Base-by-base conservation (phyloP, 805 yeast genomes). In the Hanseniaspora occidentalis region DNA sequence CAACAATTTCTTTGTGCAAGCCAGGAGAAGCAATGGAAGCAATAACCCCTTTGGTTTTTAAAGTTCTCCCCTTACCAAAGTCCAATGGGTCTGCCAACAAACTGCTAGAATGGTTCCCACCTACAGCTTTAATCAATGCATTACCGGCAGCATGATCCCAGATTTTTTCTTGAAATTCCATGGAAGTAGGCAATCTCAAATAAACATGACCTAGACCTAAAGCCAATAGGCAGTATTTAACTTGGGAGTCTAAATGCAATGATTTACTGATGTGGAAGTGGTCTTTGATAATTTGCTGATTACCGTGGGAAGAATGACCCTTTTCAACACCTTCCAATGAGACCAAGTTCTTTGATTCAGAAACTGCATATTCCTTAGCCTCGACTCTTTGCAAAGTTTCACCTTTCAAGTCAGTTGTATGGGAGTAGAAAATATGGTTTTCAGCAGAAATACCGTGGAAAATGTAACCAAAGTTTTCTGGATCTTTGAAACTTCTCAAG, bases 111-210 rank as follows among this genome's bases (percentile, higher is more conserved):
- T 92, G 97, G 38, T 66, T 58, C 6, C 98, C 98, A 34, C 96
- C 96, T 50, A 94, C 82, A 60, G 94, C 98, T 26, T 72, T 69
- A 36, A 94, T 78, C 45, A 92, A 70, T 11, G 89, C 68, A 52
- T 82, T 80, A 3, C 98, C 99, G 2, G 96, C 94, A 16, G 97
- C 97, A 58, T 92, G 99, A 61, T 92, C 99, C 97, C 98, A 92
- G 45, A 92, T 86, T 61, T 92, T 92, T 58, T 92, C 99, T 51
- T 84, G 72, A 58, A 88, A 92, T 2, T 71, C 61, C 39, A 75
- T 67, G 48, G 71, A 76, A 36, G 79, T 75, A 11, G 99, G 99
- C 43, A 94, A 64, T 50, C 99, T 77, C 45, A 92, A 66, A 52
- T 94, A 92, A 11, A 92, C 72, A 51, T 92, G 96, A 3, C 96